Conservation (phyloP, 2,329 filamentous ascomycete species). For the Xylariaceae sp. region DNA sequence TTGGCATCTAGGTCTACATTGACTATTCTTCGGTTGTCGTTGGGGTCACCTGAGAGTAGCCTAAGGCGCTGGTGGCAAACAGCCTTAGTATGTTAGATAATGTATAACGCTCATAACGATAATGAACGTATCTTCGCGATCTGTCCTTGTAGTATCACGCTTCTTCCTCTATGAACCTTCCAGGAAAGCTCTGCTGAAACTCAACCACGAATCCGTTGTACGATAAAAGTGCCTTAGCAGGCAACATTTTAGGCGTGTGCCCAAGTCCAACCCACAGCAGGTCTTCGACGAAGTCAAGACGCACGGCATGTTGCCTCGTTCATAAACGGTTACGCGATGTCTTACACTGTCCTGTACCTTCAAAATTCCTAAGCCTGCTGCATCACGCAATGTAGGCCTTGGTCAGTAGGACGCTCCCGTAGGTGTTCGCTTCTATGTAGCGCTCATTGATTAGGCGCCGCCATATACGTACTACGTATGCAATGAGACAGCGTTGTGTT, state of each 20-base stretch:
- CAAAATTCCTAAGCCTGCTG: not conserved
- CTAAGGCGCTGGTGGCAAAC: not conserved
- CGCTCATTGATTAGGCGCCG: too few relatives aligned
- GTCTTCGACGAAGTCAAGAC: not conserved
- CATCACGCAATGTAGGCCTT: not conserved
- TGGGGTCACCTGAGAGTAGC: not conserved
- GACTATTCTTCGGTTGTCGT: not conserved
- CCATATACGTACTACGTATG: not conserved
- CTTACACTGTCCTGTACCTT: not conserved
- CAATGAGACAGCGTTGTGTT: too few relatives aligned
- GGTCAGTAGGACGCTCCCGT: not conserved
- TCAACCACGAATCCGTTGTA: not conserved
- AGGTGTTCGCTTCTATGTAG: not conserved
- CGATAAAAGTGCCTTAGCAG: not conserved
- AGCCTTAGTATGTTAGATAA: not conserved
- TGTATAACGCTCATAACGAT: not conserved
- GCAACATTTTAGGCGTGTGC: too few relatives aligned
- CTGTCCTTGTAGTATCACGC: not conserved
- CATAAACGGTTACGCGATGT: not conserved
- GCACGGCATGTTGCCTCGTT: not conserved
- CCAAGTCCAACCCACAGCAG: too few relatives aligned
- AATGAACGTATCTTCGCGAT: not conserved
- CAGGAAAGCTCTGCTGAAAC: not conserved
- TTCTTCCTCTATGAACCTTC: not conserved
- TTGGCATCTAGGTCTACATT: not conserved